Base-by-base conservation (phyloP, 2,329 filamentous ascomycete species). In the Venturia carpophila region DNA sequence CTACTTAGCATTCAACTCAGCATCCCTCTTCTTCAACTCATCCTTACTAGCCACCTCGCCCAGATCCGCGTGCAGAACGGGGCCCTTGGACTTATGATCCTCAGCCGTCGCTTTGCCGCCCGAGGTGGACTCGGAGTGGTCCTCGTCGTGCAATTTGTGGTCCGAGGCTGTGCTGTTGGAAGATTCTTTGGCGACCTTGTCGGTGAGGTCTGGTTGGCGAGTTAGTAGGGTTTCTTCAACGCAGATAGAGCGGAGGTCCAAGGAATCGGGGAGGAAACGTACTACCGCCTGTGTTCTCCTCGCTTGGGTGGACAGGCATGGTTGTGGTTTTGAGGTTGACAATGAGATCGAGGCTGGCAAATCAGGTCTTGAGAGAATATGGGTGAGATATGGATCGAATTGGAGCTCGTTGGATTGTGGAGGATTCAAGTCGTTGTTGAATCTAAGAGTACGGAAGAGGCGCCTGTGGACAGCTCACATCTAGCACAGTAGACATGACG, bases 11-110 rank as follows among this genome's bases (percentile, higher is more conserved):
- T 81, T 81, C 69, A 81, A 67, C 73, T 81, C 79, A 68, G 78
- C 78, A n/a, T 77, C 74, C 68, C 79, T 73, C 74, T 78, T 79
- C 77, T 77, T 79, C 52, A 80, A 71, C 69, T 79, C 79, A 68
- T 80, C 79, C 71, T 80, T 81, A 71, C 74, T 78, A 61, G 73
- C 78, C 6, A 77, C 74, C 71, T 79, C 71, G 27, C 75, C 75
- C 43, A 82, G 69, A 67, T 79, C 75, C 65, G 80, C 72, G 10
- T 76, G 72, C n/a, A 78, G 74, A 43, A 77, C 79, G 3, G 78
- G 78, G 21, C 79, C 79, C 75, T 76, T 76, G 17, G 76, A 77
- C 66, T 75, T 73, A 71, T 79, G 77, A 62, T 78, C 73, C 45
- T 76, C 68, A 15, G 73, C 71, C 45, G 65, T 67, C 2, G 74